phyloP scores from a whole-genome alignment of 2,329 filamentous ascomycete genomes.

The Monilinia aucupariae region DNA sequence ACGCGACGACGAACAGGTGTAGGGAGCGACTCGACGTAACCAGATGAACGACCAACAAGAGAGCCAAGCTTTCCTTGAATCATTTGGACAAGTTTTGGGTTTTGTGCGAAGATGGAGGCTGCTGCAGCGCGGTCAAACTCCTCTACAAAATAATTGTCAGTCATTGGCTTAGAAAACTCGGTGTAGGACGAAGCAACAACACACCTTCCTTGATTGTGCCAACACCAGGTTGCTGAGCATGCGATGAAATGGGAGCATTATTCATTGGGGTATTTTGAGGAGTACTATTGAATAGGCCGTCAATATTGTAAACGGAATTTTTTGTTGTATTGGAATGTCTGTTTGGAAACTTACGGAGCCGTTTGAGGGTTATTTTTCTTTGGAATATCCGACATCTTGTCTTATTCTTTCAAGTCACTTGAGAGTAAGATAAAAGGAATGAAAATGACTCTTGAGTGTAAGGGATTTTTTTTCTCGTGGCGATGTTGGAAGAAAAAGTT shows the following conservation, averaged over 20 bases:
- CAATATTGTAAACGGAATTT: constrained; percentile 4
- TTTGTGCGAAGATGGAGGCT: constrained; percentile 89
- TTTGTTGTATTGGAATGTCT: constrained; percentile 5
- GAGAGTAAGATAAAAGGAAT: constrained; percentile 2
- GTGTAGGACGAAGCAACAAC: constrained; percentile 37
- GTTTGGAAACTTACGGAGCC: constrained; percentile 52
- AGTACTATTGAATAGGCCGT: constrained; percentile 56
- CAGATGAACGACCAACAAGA: constrained; percentile 90
- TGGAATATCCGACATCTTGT: constrained; percentile 56
- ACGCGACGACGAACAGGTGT: constrained; percentile 86
- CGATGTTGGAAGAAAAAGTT: constrained; percentile 15
- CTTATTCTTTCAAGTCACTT: constrained; percentile 9
- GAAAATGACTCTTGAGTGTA: constrained; percentile 8
- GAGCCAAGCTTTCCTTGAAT: constrained; percentile 94
- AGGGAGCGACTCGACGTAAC: constrained; percentile 95
- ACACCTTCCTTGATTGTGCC: constrained; percentile 96
- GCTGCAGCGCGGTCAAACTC: constrained; percentile 82
- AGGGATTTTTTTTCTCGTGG: constrained; percentile 16
- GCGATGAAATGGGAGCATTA: constrained; percentile 95
- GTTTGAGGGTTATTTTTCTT: constrained; percentile 55
- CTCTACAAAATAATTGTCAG: constrained; percentile 51
- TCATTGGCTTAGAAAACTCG: constrained; percentile 25
- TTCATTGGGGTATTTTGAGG: constrained; percentile 96
- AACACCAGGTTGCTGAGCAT: constrained; percentile 90
- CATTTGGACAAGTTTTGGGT: constrained; percentile 92